Conservation (phyloP, 176 grass and related monocot genomes). For the Urochloa ruziziensis region DNA sequence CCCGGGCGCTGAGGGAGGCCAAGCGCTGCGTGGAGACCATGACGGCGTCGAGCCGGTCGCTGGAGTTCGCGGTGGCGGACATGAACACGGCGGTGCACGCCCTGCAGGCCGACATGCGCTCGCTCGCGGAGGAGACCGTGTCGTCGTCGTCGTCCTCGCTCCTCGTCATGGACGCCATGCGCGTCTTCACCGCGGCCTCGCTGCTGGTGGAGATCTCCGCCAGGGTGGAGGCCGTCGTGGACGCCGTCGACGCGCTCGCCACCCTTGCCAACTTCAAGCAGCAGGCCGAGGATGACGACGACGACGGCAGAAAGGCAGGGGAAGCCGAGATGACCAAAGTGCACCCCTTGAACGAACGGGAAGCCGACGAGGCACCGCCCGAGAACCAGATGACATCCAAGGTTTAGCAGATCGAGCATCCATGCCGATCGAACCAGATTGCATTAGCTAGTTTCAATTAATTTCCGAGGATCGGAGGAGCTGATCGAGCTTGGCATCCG, state of each 20-base stretch:
- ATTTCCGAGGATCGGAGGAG: constrained; percentile 42
- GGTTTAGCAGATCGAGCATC: neutral
- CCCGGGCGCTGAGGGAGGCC: constrained; percentile 53
- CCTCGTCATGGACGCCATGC: constrained; percentile 48
- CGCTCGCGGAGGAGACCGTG: too few species aligned
- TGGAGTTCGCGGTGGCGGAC: constrained; percentile 43
- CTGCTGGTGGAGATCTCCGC: constrained; percentile 54
- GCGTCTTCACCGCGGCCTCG: constrained; percentile 34
- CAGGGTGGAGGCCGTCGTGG: constrained; percentile 51
- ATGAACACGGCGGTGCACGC: constrained; percentile 54
- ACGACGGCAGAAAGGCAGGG: constrained; percentile 28
- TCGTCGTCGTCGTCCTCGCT: too few species aligned
- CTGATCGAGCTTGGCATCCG: neutral
- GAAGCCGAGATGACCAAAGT: constrained; percentile 13
- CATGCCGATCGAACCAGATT: too few species aligned
- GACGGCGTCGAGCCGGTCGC: neutral
- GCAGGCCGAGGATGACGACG: neutral
- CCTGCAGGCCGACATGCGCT: constrained; percentile 47
- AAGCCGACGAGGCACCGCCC: neutral
- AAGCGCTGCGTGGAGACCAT: constrained; percentile 44
- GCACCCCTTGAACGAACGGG: constrained; percentile 30
- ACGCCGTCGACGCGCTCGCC: constrained; percentile 43
- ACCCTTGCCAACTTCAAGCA: constrained; percentile 39
- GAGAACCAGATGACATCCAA: constrained; percentile 14
- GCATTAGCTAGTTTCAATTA: neutral